Evolutionary conservation across 2,329 filamentous ascomycete species (phyloP).

Genomic region (Talaromyces rugulosus): DNA sequence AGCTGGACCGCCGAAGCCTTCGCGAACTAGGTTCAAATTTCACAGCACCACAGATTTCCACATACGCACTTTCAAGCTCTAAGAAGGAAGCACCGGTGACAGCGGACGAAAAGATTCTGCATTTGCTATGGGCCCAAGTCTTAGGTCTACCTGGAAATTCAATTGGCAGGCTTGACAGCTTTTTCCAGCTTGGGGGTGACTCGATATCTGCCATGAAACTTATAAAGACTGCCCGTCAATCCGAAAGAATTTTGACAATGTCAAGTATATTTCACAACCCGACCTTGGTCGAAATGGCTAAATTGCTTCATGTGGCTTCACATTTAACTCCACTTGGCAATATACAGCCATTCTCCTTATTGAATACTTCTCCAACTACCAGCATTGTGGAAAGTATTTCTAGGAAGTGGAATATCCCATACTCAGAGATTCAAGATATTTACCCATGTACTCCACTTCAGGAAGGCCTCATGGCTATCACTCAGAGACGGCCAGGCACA

Average conservation of each 20-base stretch:
- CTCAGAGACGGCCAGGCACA: conserved; percentile 37
- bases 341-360: neutral
- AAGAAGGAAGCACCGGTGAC: neutral
- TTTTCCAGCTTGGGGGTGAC: conserved; percentile 3
- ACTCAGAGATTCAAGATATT: conserved; percentile 30
- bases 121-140: neutral
- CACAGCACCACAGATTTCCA: neutral
- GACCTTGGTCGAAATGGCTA: neutral
- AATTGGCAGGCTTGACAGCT: conserved; percentile 1
- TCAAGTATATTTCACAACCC: neutral
- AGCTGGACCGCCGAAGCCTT: conserved; percentile 1
- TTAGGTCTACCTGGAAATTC: neutral
- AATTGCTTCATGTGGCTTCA: neutral
- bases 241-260: neutral
- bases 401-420: neutral
- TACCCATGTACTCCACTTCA: conserved; percentile 40
- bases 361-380: neutral
- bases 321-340: neutral
- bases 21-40: neutral
- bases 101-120: neutral
- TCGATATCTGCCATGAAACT: conserved; percentile 3
- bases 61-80: neutral
- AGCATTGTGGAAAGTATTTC: neutral
- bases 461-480: conserved; percentile 43
- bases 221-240: neutral